Evolutionary conservation across 495 filamentous ascomycete genomes (phyloP).

Genomic region (Penicillium ucsense): DNA sequence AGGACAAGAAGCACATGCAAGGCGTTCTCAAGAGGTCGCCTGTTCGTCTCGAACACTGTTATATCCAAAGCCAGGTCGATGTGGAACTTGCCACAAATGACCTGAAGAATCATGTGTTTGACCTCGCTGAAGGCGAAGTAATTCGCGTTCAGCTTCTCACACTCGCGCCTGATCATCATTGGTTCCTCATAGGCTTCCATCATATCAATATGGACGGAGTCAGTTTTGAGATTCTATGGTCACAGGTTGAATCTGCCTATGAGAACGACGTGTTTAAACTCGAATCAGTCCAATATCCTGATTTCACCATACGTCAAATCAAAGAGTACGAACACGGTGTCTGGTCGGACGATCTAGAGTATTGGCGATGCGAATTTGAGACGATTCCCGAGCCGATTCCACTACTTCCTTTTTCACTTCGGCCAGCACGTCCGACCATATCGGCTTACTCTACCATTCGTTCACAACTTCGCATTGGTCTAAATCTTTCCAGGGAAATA

Average conservation of each 20-base stretch:
- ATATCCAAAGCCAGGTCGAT: slow-evolving; percentile 4
- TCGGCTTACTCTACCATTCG: background rate
- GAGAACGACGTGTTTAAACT: slow-evolving; percentile 7
- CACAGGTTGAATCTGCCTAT: slow-evolving; percentile 33
- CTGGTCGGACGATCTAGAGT: slow-evolving; percentile 16
- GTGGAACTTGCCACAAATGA: slow-evolving; percentile 4
- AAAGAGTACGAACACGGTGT: slow-evolving; percentile 8
- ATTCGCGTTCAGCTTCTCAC: slow-evolving; percentile 21
- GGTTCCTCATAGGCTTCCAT: slow-evolving; percentile 27
- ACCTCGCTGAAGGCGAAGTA: slow-evolving; percentile 21
- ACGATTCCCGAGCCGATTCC: slow-evolving; percentile 21
- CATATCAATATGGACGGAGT: slow-evolving; percentile 44
- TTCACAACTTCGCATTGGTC: slow-evolving; percentile 8
- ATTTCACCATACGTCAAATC: slow-evolving; percentile 17
- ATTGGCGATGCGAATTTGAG: slow-evolving; percentile 25
- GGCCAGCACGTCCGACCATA: slow-evolving; percentile 2
- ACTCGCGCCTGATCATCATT: slow-evolving; percentile 7
- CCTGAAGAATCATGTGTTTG: slow-evolving; percentile 16
- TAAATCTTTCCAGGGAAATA: slow-evolving; percentile 1
- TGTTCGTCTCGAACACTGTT: slow-evolving; percentile 9
- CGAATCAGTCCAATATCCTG: slow-evolving; percentile 12
- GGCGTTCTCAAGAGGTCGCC: slow-evolving; percentile 10
- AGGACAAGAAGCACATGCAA: slow-evolving; percentile 12
- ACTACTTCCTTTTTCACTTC: slow-evolving; percentile 22
- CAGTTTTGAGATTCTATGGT: slow-evolving; percentile 25